A percentile compares a stretch with the other conserved stretches of the same genome.
Conservation (phyloP, 1,284 basidiomycete species). For the Cryptococcus sp. region DNA sequence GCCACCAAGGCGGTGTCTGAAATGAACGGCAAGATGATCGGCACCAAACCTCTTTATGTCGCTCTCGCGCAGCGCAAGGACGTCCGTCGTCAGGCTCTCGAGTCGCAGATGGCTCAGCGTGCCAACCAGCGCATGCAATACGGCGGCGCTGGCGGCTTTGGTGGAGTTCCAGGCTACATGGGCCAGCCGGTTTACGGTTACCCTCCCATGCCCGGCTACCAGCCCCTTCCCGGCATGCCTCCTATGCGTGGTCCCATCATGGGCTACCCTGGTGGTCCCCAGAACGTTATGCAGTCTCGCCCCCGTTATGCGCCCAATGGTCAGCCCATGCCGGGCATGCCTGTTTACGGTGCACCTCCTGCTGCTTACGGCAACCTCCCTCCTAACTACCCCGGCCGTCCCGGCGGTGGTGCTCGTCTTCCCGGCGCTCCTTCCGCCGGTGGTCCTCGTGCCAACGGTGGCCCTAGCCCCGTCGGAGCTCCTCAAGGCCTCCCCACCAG, state of each 20-base stretch:
- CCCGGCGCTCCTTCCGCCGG: constrained; percentile 56
- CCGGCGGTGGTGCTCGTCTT: constrained; percentile 38
- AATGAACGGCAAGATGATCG: constrained; percentile 99
- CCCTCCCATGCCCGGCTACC: constrained; percentile 70
- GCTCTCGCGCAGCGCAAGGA: constrained; percentile 98
- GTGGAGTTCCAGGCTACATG: constrained; percentile 69
- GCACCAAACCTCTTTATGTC: constrained; percentile 97
- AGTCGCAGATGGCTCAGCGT: constrained; percentile 96
- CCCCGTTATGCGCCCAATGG: constrained; percentile 76
- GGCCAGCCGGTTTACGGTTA: constrained; percentile 82
- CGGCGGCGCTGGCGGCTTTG: constrained; percentile 77
- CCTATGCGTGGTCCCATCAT: constrained; percentile 73
- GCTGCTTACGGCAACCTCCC: constrained; percentile 58
- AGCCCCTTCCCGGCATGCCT: constrained; percentile 48
- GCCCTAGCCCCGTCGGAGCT: constrained; percentile 52
- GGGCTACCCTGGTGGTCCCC: constrained; percentile 63
- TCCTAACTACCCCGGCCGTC: constrained; percentile 45
- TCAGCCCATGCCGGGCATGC: constrained; percentile 58
- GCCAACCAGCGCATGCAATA: constrained; percentile 89
- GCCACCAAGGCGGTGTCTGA: constrained; percentile 99
- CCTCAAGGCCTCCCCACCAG: constrained; percentile 53
- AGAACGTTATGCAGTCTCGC: constrained; percentile 67
- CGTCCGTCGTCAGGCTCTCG: constrained; percentile 95
- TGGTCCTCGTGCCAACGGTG: constrained; percentile 52
- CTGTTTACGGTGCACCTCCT: constrained; percentile 60